phyloP scores from a whole-genome alignment of 495 filamentous ascomycete genomes.

The Chlorociboria aeruginascens region DNA sequence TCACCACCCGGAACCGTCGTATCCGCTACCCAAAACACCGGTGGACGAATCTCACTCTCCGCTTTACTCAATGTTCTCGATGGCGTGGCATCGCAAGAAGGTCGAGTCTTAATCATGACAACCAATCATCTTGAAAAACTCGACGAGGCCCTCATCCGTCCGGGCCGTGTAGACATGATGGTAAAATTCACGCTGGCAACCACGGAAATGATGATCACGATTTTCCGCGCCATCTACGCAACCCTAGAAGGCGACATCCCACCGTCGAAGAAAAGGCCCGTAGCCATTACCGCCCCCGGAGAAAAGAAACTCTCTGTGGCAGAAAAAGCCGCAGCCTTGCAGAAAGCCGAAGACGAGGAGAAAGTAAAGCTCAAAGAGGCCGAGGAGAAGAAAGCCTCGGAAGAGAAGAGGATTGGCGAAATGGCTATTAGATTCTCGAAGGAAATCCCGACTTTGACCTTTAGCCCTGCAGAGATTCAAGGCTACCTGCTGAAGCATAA shows the following conservation, averaged over 20 bases:
- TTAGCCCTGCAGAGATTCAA: slow-evolving; percentile 69
- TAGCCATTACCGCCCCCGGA: background rate
- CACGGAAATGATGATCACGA: slow-evolving; percentile 19
- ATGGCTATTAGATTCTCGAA: slow-evolving; percentile 45
- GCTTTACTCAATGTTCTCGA: slow-evolving; percentile 71
- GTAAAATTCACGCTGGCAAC: slow-evolving; percentile 49
- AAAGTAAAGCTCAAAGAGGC: background rate
- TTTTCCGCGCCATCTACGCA: slow-evolving; percentile 19
- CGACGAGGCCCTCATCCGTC: slow-evolving; percentile 63
- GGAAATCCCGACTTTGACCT: slow-evolving; percentile 47
- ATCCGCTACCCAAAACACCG: background rate
- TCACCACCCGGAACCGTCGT: slow-evolving; percentile 4
- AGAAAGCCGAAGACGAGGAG: slow-evolving; percentile 2
- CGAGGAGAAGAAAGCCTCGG: slow-evolving; percentile 21
- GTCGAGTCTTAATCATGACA: slow-evolving; percentile 73
- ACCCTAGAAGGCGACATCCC: slow-evolving; percentile 19
- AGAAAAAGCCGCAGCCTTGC: background rate
- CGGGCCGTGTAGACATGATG: slow-evolving; percentile 66
- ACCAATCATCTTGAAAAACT: slow-evolving; percentile 70
- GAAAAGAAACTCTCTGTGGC: background rate
- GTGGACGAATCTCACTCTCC: slow-evolving; percentile 53
- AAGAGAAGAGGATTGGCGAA: slow-evolving; percentile 26
- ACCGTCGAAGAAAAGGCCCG: background rate
- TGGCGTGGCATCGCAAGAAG: slow-evolving; percentile 66
- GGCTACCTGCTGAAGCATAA: slow-evolving; percentile 63